These are phyloP conservation scores for Echinosophora koreensis DNA, from an alignment of 306 rosid genomes.

Conservation along the genomic window DNA sequence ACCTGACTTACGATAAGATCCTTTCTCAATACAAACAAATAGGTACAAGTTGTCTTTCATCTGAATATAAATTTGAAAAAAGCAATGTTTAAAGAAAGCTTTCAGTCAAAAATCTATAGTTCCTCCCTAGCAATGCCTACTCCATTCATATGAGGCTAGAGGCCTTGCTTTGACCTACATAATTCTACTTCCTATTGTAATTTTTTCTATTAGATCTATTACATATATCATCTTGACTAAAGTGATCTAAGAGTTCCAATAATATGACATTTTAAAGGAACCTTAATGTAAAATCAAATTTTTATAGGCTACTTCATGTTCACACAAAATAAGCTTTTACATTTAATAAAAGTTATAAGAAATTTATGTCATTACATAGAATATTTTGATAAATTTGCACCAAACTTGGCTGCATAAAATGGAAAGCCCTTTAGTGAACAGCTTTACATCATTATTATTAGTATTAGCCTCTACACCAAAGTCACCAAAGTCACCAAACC, in stretches of 20 bases:
- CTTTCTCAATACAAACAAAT: conserved; percentile 15
- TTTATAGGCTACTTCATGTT: neutral
- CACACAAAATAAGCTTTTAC: neutral
- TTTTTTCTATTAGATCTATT: neutral
- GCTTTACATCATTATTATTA: neutral
- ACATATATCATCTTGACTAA: conserved; percentile 4
- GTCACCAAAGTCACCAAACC: conserved; percentile 4
- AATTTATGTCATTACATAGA: neutral
- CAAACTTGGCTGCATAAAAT: neutral
- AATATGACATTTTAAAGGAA: conserved; percentile 8
- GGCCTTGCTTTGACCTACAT: conserved; percentile 1
- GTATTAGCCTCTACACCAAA: neutral
- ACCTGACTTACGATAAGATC: neutral
- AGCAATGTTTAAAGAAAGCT: neutral
- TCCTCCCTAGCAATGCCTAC: neutral
- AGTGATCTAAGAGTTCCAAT: conserved; percentile 6
- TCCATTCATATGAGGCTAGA: neutral
- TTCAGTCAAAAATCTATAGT: neutral
- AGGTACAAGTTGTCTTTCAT: neutral
- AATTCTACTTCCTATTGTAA: neutral
- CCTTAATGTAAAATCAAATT: neutral
- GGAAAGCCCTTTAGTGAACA: neutral
- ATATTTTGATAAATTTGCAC: conserved; percentile 5
- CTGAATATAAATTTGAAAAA: neutral
- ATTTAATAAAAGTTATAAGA: neutral